phyloP scores from a whole-genome alignment of 805 yeast species.

The Yarrowia sp. region DNA sequence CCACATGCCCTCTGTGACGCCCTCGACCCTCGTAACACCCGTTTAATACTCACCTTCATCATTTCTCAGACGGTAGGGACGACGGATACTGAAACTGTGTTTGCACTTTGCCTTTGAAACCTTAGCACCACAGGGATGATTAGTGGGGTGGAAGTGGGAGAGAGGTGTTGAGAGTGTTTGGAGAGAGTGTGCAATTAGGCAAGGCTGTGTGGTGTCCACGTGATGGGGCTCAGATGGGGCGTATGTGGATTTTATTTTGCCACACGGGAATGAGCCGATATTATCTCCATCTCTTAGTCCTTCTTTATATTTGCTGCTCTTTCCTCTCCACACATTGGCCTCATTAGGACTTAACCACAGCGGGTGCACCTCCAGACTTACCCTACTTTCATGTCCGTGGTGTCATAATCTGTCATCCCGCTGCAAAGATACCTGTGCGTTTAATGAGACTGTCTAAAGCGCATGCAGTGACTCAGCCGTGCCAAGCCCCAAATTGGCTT shows the following conservation, averaged over 20 bases:
- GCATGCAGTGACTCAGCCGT: slow-evolving; percentile 18
- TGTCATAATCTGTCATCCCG: slow-evolving; percentile 25
- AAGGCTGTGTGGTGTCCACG: background rate
- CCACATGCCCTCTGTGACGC: background rate
- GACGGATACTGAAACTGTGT: slow-evolving; percentile 25
- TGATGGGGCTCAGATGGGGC: background rate
- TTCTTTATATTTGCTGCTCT: background rate
- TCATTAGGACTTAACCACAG: background rate
- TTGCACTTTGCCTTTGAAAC: slow-evolving; percentile 36
- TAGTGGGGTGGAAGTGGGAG: slow-evolving; percentile 30
- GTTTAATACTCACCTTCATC: slow-evolving; percentile 28
- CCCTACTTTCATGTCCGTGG: slow-evolving; percentile 1
- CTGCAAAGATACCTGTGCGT: slow-evolving; percentile 18
- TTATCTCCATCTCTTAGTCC: background rate
- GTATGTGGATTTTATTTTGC: background rate
- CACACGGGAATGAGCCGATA: background rate
- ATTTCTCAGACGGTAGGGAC: slow-evolving; percentile 25
- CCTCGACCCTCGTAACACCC: background rate
- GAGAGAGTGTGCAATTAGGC: too few species aligned
- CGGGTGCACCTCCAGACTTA: background rate
- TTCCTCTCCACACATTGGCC: slow-evolving; percentile 3
- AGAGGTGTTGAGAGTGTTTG: background rate
- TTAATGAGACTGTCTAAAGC: background rate
- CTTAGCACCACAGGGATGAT: slow-evolving; percentile 33
- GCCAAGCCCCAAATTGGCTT: slow-evolving; percentile 9